Percentiles rank a stretch among this genome's conserved stretches.
phyloP scores from a whole-genome alignment of 169 alveolate species.

The Plasmodium malariae region DNA sequence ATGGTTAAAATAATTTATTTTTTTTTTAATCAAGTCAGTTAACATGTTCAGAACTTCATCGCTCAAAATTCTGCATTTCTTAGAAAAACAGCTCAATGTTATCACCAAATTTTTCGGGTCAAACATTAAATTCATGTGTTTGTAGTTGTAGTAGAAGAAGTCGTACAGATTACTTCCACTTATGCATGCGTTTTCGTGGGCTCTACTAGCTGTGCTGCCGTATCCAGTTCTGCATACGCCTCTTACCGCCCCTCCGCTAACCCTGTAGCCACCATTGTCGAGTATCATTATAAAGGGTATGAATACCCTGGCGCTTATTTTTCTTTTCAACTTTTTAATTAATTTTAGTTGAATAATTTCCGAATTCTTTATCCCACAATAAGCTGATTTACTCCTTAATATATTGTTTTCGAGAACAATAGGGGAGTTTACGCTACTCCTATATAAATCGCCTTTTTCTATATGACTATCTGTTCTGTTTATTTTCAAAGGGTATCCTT shows the following conservation, averaged over 20 bases:
- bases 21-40: conserved; percentile 32
- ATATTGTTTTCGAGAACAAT: not conserved
- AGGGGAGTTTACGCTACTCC: not conserved
- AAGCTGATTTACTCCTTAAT: not conserved
- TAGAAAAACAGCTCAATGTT: conserved; percentile 43
- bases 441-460: not conserved
- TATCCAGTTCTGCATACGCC: not conserved
- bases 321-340: conserved; percentile 40
- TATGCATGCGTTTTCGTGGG: not conserved
- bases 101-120: conserved; percentile 27
- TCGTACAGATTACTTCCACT: not conserved
- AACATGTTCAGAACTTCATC: conserved; percentile 35
- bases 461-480: too few relatives aligned
- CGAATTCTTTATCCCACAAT: not conserved
- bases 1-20: conserved; percentile 41
- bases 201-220: too few relatives aligned
- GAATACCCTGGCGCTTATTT: conserved; percentile 26
- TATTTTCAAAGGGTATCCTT: too few relatives aligned
- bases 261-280: not conserved
- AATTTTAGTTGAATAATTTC: conserved; percentile 23
- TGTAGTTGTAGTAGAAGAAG: conserved; percentile 21
- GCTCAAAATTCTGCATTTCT: not conserved
- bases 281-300: conserved; percentile 25
- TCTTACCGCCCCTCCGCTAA: too few relatives aligned
- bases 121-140: conserved; percentile 30